Base-by-base conservation (phyloP, 2,329 filamentous ascomycete species). In the Boeremia exigua region DNA sequence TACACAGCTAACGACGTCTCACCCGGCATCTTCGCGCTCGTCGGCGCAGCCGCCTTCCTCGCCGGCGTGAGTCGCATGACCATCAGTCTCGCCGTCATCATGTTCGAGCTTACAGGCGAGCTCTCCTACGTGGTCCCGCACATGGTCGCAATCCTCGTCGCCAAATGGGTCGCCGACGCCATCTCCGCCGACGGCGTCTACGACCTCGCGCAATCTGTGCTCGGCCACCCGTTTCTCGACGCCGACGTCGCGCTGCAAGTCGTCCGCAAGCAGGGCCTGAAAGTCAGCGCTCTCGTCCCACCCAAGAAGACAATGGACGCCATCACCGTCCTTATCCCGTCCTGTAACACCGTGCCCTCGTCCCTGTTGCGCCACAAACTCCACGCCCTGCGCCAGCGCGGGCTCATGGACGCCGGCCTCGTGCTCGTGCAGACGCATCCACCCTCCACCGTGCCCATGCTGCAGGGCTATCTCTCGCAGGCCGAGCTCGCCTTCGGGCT, bases 21-120 rank as follows among this genome's bases (percentile, higher is more conserved):
- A 1, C 83, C 84, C 0, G 70, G 84, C 2, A 84, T 86, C 48
- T 86, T 86, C 67, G 84, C 84, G 50, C 84, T 86, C 81, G 83
- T 86, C 9, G 84, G 83, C 1, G 80, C 84, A 0, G 82, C 81
- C 3, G 83, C 83, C 0, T 86, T 86, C 64, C 78, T 86, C 0
- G 84, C 83, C 0, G 84, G 84, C 6, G 82, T 86, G 1, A 81
- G 79, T 10, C 75, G 84, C 33, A 86, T 86, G 83, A 86, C 84
- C 0, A 81, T 86, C 9, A 82, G 80, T 2, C 75, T 86, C 6
- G 80, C 81, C 8, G 84, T 86, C 34, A 84, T 86, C 69, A 86
- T 86, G 83, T 86, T 86, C 68, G 83, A 75, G 66, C 76, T 86
- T 7, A 86, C 84, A 0, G 84, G 84, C 34, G 82, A 85, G 61